A percentile compares a stretch with the other conserved stretches of the same genome.
These are phyloP conservation scores for Aeschynomene evenia DNA, from an alignment of 306 rosid genomes.

Conservation along the genomic window DNA sequence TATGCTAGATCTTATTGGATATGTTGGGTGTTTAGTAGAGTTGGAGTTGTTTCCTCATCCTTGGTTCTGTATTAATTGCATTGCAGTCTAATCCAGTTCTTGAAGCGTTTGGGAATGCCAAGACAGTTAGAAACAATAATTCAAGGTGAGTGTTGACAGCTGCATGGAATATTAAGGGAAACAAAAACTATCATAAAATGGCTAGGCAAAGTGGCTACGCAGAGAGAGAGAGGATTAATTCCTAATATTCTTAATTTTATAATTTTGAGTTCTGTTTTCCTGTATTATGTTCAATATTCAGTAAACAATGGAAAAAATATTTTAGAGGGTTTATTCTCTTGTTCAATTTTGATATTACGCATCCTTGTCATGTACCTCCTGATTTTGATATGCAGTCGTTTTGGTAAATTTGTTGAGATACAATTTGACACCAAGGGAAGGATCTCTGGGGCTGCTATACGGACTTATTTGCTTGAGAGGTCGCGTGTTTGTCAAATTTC, in stretches of 20 bases:
- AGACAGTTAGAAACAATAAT: constrained; percentile 96
- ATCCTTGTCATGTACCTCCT: constrained; percentile 27
- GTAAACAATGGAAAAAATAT: neutral
- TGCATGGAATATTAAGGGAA: constrained; percentile 15
- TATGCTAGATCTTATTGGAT: constrained; percentile 19
- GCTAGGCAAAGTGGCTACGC: constrained; percentile 17
- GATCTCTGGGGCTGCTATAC: constrained; percentile 95
- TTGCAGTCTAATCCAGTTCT: constrained; percentile 99
- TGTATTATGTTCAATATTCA: constrained; percentile 14
- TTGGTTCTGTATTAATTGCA: constrained; percentile 33
- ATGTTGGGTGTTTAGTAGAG: neutral
- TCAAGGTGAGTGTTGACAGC: constrained; percentile 72
- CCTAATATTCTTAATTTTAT: constrained; percentile 7
- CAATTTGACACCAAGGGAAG: constrained; percentile 99
- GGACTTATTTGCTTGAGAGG: constrained; percentile 96
- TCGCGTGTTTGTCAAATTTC: constrained; percentile 99
- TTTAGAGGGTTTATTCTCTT: constrained; percentile 22
- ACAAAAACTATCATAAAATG: constrained; percentile 14
- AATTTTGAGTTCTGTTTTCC: constrained; percentile 20
- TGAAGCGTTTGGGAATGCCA: constrained; percentile 99
- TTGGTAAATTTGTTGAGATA: constrained; percentile 99
- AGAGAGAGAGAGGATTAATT: neutral
- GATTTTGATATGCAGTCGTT: constrained; percentile 82
- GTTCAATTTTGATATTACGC: constrained; percentile 23
- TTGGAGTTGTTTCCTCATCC: constrained; percentile 34